Conservation (phyloP, 2,329 filamentous ascomycete genomes). For the Pyrenochaeta sp. region DNA sequence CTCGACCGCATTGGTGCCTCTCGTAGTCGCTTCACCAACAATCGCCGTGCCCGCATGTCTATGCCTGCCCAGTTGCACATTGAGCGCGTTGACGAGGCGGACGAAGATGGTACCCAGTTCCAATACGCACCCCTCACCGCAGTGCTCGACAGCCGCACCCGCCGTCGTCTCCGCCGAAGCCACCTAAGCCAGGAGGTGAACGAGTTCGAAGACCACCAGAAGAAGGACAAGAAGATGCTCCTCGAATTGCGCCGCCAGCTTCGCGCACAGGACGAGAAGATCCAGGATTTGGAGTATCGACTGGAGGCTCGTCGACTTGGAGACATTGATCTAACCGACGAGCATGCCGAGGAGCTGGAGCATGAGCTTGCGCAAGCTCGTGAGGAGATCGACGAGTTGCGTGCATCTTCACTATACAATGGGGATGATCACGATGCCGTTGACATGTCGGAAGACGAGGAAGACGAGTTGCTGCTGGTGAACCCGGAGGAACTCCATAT, state of each 20-base stretch:
- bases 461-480: conserved; percentile 42
- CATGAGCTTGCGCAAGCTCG: conserved; percentile 45
- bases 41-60: conserved; percentile 44
- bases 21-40: conserved; percentile 33
- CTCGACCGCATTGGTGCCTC: conserved; percentile 40
- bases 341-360: conserved; percentile 43
- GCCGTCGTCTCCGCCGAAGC: conserved; percentile 51
- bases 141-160: conserved; percentile 43
- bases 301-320: conserved; percentile 48
- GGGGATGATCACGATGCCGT: conserved; percentile 32
- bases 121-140: conserved; percentile 48
- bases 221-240: conserved; percentile 49
- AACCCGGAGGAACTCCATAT: conserved; percentile 45
- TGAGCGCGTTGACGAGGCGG: conserved; percentile 35
- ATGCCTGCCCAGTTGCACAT: conserved; percentile 46
- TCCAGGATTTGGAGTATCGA: conserved; percentile 49
- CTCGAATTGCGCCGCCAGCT: conserved; percentile 49
- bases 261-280: conserved; percentile 46
- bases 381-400: conserved; percentile 48
- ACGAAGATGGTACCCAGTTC: conserved; percentile 29
- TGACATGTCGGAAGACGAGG: conserved; percentile 40
- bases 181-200: conserved; percentile 54
- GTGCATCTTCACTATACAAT: conserved; percentile 42
- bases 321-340: conserved; percentile 50
- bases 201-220: conserved; percentile 48